Evolutionary conservation across 208 protist species (phyloP).

Genomic region (Phytomonas sp.): DNA sequence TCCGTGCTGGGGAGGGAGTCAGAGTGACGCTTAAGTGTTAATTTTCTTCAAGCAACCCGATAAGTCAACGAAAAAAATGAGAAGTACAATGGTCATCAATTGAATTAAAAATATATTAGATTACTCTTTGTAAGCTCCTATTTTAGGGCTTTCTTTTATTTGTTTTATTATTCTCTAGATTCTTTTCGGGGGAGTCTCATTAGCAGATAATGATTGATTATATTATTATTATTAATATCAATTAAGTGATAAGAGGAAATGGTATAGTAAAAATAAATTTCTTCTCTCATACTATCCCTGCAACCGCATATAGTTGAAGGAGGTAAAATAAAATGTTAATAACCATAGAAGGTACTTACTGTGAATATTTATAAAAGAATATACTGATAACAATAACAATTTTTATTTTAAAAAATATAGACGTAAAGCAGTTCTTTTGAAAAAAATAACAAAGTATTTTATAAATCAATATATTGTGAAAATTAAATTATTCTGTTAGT

Average conservation of each 20-base stretch:
- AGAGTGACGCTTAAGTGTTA: neutral
- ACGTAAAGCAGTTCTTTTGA: neutral
- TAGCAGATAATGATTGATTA: neutral
- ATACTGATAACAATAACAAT: too few relatives aligned
- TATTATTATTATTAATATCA: neutral
- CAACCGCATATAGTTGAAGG: neutral
- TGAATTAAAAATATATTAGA: neutral
- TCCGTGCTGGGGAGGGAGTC: neutral
- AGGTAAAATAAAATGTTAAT: neutral
- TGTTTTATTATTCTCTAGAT: neutral
- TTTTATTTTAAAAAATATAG: constrained; percentile 8
- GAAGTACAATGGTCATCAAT: neutral
- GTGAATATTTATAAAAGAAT: neutral
- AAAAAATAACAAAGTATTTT: constrained; percentile 2
- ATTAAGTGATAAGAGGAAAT: neutral
- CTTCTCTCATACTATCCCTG: neutral
- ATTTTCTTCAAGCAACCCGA: neutral
- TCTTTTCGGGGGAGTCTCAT: neutral
- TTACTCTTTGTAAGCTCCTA: neutral
- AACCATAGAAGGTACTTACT: neutral
- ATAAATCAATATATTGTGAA: constrained; percentile 6
- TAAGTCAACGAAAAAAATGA: neutral
- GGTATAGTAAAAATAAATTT: neutral
- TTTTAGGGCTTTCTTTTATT: neutral
- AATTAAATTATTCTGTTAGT: constrained; percentile 3